Evolutionary conservation across 2,329 filamentous ascomycete species (phyloP).

Genomic region (Cytospora schulzeri): DNA sequence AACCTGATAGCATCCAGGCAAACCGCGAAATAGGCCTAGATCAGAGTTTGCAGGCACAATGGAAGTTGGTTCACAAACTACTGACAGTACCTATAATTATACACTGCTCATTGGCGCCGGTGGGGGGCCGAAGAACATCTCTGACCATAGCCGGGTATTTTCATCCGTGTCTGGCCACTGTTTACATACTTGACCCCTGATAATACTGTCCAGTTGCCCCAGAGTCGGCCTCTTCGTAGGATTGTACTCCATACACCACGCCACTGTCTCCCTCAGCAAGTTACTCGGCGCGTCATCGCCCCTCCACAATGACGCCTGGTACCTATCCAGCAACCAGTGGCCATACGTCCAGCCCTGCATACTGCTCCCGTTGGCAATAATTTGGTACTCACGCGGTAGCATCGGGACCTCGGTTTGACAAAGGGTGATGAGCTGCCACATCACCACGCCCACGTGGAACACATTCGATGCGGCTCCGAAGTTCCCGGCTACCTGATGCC

Average conservation of each 20-base stretch:
- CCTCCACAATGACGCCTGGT: neutral
- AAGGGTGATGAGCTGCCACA: slow-evolving; percentile 10
- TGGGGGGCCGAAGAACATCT: too few species aligned
- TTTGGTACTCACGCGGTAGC: neutral
- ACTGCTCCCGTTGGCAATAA: neutral
- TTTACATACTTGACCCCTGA: neutral
- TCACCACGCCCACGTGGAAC: slow-evolving; percentile 8
- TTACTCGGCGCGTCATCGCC: neutral
- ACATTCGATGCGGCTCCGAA: slow-evolving; percentile 11
- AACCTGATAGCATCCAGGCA: too few species aligned
- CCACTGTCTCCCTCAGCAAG: neutral
- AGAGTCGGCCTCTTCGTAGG: neutral
- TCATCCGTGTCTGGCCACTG: too few species aligned
- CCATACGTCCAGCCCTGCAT: slow-evolving; percentile 10
- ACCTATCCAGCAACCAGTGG: neutral
- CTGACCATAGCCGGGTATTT: too few species aligned
- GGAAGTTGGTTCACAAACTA: too few species aligned
- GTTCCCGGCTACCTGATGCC: neutral
- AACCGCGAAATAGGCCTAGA: too few species aligned
- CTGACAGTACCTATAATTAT: too few species aligned
- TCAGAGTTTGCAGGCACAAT: too few species aligned
- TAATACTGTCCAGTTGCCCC: neutral
- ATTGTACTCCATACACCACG: slow-evolving; percentile 9
- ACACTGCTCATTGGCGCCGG: too few species aligned
- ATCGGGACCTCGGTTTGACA: neutral